Evolutionary conservation across 768 basidiomycete species (phyloP).

Genomic region (Xerocomellus amylosporus): DNA sequence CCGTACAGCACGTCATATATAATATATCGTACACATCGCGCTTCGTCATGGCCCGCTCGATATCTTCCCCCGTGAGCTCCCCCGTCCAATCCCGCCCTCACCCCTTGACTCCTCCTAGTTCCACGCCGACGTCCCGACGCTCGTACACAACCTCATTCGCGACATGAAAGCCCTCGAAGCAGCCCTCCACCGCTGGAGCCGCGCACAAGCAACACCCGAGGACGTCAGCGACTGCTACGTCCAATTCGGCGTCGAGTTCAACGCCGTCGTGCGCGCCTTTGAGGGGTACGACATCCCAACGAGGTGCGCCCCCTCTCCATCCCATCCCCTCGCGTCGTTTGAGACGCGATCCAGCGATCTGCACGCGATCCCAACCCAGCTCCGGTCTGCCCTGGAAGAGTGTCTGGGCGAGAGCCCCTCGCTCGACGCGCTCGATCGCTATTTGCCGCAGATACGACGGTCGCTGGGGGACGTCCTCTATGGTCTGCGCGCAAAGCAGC

Average conservation of each 20-base stretch:
- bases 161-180: slow-evolving; percentile 85
- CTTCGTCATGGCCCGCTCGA: slow-evolving; percentile 15
- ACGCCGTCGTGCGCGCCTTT: slow-evolving; percentile 74
- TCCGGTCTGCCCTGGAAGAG: slow-evolving; percentile 41
- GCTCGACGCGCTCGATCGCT: slow-evolving; percentile 31
- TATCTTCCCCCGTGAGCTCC: neutral
- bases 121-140: slow-evolving; percentile 48
- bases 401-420: slow-evolving; percentile 44
- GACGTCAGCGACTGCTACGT: slow-evolving; percentile 91
- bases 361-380: slow-evolving; percentile 35
- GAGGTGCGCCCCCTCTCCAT: slow-evolving; percentile 46
- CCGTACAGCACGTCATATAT: slow-evolving; percentile 1
- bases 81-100: neutral
- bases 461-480: slow-evolving; percentile 39
- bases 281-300: slow-evolving; percentile 69
- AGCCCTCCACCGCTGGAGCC: slow-evolving; percentile 65
- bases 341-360: slow-evolving; percentile 34
- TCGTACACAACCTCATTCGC: slow-evolving; percentile 67
- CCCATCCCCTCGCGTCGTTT: neutral
- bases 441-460: slow-evolving; percentile 38
- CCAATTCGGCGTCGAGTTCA: slow-evolving; percentile 86
- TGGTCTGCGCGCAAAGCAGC: slow-evolving; percentile 42
- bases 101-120: neutral
- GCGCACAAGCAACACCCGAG: slow-evolving; percentile 52
- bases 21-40: neutral